Evolutionary conservation across 2,329 filamentous ascomycete species (phyloP), one percentile per base, ranked within the genome.

Genomic region (Penicillium sp.): DNA sequence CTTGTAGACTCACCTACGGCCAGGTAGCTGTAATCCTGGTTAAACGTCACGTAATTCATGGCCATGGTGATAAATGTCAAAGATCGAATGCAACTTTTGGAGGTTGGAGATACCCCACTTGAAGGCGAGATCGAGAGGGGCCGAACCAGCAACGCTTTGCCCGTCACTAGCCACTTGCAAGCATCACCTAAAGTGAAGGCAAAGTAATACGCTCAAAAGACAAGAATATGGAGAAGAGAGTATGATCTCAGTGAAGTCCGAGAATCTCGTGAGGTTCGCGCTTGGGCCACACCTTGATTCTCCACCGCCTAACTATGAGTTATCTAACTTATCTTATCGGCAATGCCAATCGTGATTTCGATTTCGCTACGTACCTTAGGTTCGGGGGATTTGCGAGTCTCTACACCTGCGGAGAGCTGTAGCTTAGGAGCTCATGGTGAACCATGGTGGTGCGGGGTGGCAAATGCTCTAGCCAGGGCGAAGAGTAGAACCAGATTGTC

Each of bases 31-130:
- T 95, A 90, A 77, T 99, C 93, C 78, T 99, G 93, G 74, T 99
- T 99, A 75, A 97, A 99, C 35, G 92, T 96, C 64, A 99, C 89
- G 75, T 95, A 99, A 74, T 99, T 99, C 77, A 97, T 89, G 41
- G 84, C 75, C 84, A 89, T 89, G 53, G 67, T 79, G 56, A 40
- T 31, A 39, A 29, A 28, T 14, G 46, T 43, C 34, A 35, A 25
- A 13, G 52, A 57, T 55, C 50, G 19, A 29, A 50, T 42, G 47
- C 36, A 50, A 54, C 51, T 51, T 36, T 57, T 50, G 29, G 56
- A 53, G 14, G 35, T 54, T 35, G 44, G 44, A 49, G 34, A 46
- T 38, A 60, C 54, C 56, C 60, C 55, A 55, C 53, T 59, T 56
- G 41, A 42, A 47, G 30, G 54, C 41, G 36, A 49, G 29, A 39